phyloP scores from a whole-genome alignment of 2,329 filamentous ascomycete genomes.

The Apiospora saccharicola region DNA sequence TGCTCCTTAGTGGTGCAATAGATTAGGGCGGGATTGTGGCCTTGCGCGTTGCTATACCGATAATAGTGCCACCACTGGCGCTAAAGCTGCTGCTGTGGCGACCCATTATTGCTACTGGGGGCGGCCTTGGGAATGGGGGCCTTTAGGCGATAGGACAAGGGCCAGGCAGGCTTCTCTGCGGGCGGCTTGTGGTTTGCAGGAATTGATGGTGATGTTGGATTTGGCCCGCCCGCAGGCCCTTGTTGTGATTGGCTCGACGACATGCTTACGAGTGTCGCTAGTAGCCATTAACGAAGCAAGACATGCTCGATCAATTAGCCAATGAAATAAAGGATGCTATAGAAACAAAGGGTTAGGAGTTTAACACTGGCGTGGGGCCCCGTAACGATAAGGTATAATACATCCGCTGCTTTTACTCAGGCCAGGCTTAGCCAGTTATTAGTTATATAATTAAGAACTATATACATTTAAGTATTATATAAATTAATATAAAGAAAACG shows the following conservation, averaged over 20 bases:
- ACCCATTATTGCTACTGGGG: not conserved
- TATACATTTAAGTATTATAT: too few species aligned
- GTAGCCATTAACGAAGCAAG: not conserved
- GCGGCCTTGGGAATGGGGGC: constrained; percentile 3
- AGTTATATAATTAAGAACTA: too few species aligned
- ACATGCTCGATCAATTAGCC: not conserved
- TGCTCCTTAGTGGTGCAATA: constrained; percentile 32
- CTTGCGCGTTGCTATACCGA: constrained; percentile 32
- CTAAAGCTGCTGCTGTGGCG: not conserved
- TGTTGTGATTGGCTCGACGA: not conserved
- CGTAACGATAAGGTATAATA: too few species aligned
- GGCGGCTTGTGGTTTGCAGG: not conserved
- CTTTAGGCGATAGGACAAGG: constrained; percentile 15
- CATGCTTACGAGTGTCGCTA: not conserved
- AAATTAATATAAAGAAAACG: too few species aligned
- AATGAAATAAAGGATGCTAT: not conserved
- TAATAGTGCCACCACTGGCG: constrained; percentile 29
- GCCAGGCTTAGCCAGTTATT: too few species aligned
- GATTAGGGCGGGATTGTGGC: constrained; percentile 27
- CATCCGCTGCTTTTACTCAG: too few species aligned
- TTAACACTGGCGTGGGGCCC: too few species aligned
- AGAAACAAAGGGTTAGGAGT: not conserved
- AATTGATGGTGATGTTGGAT: not conserved
- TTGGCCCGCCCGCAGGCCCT: not conserved
- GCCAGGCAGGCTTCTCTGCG: not conserved